Conservation (phyloP, 78 protist species). For the Monocercomonoides exilis region DNA sequence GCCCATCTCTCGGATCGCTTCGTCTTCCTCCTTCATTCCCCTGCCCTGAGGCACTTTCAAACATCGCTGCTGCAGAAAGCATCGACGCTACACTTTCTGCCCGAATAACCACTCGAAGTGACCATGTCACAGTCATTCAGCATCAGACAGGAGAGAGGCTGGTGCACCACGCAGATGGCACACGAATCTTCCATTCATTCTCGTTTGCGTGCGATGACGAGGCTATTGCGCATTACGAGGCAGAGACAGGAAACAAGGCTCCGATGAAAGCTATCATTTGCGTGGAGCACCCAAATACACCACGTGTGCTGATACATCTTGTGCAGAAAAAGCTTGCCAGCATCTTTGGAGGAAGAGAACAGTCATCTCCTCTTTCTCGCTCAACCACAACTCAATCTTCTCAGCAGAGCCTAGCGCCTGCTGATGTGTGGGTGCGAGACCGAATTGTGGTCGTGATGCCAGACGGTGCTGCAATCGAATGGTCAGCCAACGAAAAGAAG, state of each 20-base stretch:
- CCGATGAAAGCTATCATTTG: background rate
- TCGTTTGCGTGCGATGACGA: background rate
- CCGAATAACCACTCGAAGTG: background rate
- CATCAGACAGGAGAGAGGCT: background rate
- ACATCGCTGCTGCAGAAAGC: background rate
- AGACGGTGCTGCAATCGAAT: background rate
- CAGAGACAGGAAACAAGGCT: background rate
- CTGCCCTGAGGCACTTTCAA: background rate
- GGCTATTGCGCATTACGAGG: background rate
- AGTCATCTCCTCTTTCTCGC: background rate
- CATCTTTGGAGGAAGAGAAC: background rate
- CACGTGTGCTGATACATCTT: background rate
- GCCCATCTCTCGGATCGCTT: too few relatives aligned
- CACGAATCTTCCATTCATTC: background rate
- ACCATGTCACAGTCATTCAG: background rate
- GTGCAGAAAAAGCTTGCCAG: background rate
- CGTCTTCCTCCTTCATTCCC: background rate
- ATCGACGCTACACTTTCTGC: background rate
- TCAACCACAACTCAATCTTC: background rate
- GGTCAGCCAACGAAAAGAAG: background rate
- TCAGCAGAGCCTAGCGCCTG: background rate
- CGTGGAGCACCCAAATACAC: background rate
- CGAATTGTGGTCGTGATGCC: background rate
- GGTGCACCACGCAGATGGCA: constrained; percentile 2
- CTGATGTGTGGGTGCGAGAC: background rate